Evolutionary conservation across 805 yeast species (phyloP), one percentile per base, ranked within the genome.

Genomic region (Lipomyces chichibuensis): DNA sequence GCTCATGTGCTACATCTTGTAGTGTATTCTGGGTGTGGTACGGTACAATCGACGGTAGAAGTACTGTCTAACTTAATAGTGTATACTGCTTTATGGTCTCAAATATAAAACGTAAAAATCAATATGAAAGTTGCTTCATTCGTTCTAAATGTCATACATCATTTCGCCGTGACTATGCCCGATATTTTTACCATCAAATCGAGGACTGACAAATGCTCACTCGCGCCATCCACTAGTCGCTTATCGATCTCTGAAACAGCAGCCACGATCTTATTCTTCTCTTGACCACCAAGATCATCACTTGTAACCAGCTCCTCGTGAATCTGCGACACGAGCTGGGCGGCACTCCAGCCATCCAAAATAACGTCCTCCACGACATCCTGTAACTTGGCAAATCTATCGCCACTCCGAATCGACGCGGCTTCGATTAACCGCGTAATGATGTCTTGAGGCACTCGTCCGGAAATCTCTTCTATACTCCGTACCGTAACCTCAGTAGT

Each of bases 201-300:
- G 71, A 94, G 82, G 27, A 95, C 74, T 73, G 91, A 97, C 35
- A 94, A 80, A 66, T 90, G 91, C 76, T 94, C 99, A 74, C 92
- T 96, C 3, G 97, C 86, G 17, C 99, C 99, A 74, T 87, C 91
- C 63, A 87, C 84, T 63, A 94, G 80, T 62, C 87, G 84, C 60
- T 85, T 84, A 76, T 94, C 98, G 0, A 91, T 83, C 55, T 87
- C 89, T 73, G 92, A 91, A 32, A 95, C 77, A 5, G 86, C 78
- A 74, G 82, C 78, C 0, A 97, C 84, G 11, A 92, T 84, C 57
- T 78, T 74, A 74, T 87, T 90, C 75, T 94, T 95, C 67, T 86
- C 86, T 0, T 74, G 71, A 0, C 88, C 80, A 4, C 80, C 74
- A 37, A 84, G 76, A 2, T 78, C 70, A 66, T 87, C 90, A 72